phyloP scores from a whole-genome alignment of 2,329 filamentous ascomycete genomes.

The Polytolypa hystricis region DNA sequence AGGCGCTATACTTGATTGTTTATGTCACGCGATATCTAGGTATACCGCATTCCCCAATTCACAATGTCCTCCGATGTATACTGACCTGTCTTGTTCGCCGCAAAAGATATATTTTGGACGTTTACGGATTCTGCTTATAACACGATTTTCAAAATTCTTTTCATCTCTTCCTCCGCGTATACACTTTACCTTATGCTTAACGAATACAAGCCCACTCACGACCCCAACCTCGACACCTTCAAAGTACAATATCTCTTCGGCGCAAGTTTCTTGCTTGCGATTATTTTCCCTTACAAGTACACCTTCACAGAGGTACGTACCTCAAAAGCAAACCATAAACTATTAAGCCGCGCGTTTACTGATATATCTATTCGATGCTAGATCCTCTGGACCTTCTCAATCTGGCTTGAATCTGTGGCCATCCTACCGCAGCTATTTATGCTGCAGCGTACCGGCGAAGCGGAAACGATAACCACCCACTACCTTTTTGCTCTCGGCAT shows the following conservation, averaged over 20 bases:
- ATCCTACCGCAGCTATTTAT: conserved; percentile 97
- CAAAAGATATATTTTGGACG: conserved; percentile 70
- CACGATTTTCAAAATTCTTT: conserved; percentile 88
- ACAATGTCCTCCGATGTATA: neutral
- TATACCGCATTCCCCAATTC: conserved; percentile 25
- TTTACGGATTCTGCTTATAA: conserved; percentile 79
- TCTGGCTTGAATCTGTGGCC: conserved; percentile 94
- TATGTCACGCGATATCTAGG: conserved; percentile 89
- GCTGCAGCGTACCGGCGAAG: conserved; percentile 93
- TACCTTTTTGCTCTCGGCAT: conserved; percentile 88
- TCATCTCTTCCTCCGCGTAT: conserved; percentile 82
- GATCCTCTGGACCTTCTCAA: conserved; percentile 94
- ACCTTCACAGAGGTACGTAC: conserved; percentile 51
- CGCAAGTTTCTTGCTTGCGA: conserved; percentile 63
- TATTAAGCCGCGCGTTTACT: neutral
- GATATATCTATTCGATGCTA: conserved; percentile 28
- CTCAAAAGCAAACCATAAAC: neutral
- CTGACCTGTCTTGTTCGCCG: neutral
- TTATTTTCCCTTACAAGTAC: conserved; percentile 81
- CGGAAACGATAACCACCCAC: conserved; percentile 98
- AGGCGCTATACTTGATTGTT: conserved; percentile 86
- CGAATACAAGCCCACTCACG: conserved; percentile 93
- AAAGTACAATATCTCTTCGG: conserved; percentile 88
- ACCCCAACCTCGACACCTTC: conserved; percentile 95
- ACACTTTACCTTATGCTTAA: conserved; percentile 97